A percentile compares a stretch with the other conserved stretches of the same genome.
phyloP scores from a whole-genome alignment of 2,329 filamentous ascomycete species.

The Geosmithia morbida region DNA sequence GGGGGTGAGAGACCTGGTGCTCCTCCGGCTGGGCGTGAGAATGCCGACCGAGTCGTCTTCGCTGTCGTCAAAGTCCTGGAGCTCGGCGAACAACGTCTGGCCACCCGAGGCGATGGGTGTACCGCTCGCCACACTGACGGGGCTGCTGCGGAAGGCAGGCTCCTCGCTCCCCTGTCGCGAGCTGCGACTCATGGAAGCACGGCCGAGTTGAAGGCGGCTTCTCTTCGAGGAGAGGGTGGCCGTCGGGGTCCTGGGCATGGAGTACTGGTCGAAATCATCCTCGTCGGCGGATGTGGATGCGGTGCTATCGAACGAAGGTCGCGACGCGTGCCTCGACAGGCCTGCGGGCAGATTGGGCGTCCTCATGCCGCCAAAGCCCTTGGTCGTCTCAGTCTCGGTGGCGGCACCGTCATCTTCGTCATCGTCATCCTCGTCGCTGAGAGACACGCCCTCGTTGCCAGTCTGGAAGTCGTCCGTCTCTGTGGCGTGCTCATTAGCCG shows the following conservation, averaged over 20 bases:
- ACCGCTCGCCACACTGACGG: slow-evolving; percentile 33
- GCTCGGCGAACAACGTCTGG: slow-evolving; percentile 82
- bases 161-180: slow-evolving; percentile 49
- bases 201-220: slow-evolving; percentile 58
- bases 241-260: slow-evolving; percentile 42
- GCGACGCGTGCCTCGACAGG: slow-evolving; percentile 29
- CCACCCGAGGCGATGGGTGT: slow-evolving; percentile 31
- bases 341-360: slow-evolving; percentile 23
- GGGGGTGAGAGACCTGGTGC: slow-evolving; percentile 31
- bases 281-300: slow-evolving; percentile 78
- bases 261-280: slow-evolving; percentile 31
- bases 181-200: slow-evolving; percentile 43
- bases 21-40: slow-evolving; percentile 39
- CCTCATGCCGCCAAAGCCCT: slow-evolving; percentile 25
- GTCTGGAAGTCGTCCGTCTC: too few relatives aligned
- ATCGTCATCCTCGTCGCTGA: slow-evolving; percentile 59
- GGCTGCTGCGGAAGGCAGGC: slow-evolving; percentile 35
- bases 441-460: slow-evolving; percentile 64
- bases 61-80: slow-evolving; percentile 65
- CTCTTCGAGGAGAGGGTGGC: slow-evolving; percentile 47
- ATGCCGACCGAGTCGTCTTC: slow-evolving; percentile 53
- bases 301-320: slow-evolving; percentile 68
- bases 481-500: too few relatives aligned
- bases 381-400: slow-evolving; percentile 71
- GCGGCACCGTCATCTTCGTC: slow-evolving; percentile 60